These are phyloP conservation scores for Talaromyces stipitatus DNA, from an alignment of 495 filamentous ascomycete species.

Conservation along the genomic window DNA sequence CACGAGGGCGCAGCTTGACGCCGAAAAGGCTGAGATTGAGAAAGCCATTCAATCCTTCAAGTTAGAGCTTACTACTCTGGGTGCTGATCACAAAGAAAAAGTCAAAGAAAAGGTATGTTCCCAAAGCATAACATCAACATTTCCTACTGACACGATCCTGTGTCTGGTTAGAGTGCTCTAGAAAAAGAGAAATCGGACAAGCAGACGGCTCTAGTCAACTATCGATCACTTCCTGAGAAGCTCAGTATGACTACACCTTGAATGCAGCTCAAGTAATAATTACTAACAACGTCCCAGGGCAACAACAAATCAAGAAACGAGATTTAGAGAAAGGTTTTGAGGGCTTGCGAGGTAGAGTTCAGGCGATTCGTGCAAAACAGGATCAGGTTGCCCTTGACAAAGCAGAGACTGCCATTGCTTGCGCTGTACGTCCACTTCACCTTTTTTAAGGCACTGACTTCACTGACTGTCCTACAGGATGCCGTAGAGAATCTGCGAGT, in stretches of 20 bases:
- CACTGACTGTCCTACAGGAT: conserved; percentile 25
- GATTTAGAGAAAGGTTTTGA: conserved; percentile 32
- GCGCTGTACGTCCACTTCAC: conserved; percentile 42
- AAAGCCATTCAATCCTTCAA: conserved; percentile 21
- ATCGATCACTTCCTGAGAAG: conserved; percentile 58
- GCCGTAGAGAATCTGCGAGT: conserved; percentile 51
- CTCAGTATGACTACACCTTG: conserved; percentile 46
- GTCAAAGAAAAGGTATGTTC: conserved; percentile 33
- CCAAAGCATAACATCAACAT: not conserved
- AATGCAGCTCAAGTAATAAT: not conserved
- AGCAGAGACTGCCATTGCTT: conserved; percentile 54
- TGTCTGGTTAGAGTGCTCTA: conserved; percentile 15
- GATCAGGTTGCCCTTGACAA: conserved; percentile 54
- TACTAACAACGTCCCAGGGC: conserved; percentile 23
- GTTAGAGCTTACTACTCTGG: conserved; percentile 34
- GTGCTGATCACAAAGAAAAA: conserved; percentile 8
- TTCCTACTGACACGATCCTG: not conserved
- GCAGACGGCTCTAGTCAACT: conserved; percentile 56
- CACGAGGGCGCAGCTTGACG: conserved; percentile 33
- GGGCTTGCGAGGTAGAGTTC: conserved; percentile 31
- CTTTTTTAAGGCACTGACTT: not conserved
- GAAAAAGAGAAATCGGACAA: conserved; percentile 44
- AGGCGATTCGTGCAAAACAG: conserved; percentile 38
- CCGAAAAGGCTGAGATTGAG: conserved; percentile 31
- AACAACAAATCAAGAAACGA: conserved; percentile 44